Evolutionary conservation across 1,139 yeast species (phyloP).

Genomic region (Candida freyschussii): DNA sequence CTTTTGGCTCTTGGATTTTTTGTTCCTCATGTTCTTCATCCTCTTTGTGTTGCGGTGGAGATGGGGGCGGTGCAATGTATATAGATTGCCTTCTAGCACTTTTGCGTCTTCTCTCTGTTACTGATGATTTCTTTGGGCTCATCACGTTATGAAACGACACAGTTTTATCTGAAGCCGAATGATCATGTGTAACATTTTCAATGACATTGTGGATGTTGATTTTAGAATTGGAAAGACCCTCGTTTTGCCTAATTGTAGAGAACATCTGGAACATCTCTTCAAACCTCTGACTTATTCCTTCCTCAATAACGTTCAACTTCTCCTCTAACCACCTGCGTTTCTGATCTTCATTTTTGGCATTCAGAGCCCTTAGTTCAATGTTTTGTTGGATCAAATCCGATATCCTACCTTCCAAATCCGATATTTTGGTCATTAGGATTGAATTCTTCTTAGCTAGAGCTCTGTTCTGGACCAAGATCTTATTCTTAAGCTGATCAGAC

Average conservation of each 20-base stretch:
- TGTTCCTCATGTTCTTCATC: background rate
- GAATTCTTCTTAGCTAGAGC: slow-evolving; percentile 54
- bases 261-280: slow-evolving; percentile 41
- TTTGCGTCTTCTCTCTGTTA: slow-evolving; percentile 31
- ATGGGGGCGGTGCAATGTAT: slow-evolving; percentile 28
- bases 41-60: slow-evolving; percentile 7
- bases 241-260: slow-evolving; percentile 32
- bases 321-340: slow-evolving; percentile 32
- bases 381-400: slow-evolving; percentile 46
- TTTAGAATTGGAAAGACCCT: slow-evolving; percentile 29
- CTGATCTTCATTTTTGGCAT: slow-evolving; percentile 28
- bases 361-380: slow-evolving; percentile 34
- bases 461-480: slow-evolving; percentile 42
- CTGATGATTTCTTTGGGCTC: slow-evolving; percentile 18
- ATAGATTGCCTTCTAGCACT: slow-evolving; percentile 36
- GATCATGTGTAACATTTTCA: slow-evolving; percentile 7
- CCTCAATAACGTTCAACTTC: slow-evolving; percentile 36
- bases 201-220: slow-evolving; percentile 9
- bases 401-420: slow-evolving; percentile 46
- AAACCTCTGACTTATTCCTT: slow-evolving; percentile 38
- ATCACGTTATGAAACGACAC: slow-evolving; percentile 22
- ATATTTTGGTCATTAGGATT: slow-evolving; percentile 41
- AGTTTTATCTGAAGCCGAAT: slow-evolving; percentile 20
- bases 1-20: background rate
- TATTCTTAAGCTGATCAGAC: slow-evolving; percentile 20